phyloP scores from a whole-genome alignment of 2,329 filamentous ascomycete species.

The Xylariaceae sp. region DNA sequence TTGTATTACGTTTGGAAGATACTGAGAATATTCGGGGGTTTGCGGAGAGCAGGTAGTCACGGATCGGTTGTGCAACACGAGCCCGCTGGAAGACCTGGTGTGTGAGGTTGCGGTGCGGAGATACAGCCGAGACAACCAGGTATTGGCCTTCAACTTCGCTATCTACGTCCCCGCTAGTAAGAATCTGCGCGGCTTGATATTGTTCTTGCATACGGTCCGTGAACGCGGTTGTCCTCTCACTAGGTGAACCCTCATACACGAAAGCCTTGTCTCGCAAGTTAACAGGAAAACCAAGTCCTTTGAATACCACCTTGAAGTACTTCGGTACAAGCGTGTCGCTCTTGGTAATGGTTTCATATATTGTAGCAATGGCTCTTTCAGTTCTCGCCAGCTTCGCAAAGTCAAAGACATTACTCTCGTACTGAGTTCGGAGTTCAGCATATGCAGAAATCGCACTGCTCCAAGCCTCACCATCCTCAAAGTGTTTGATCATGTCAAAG shows the following conservation, averaged over 20 bases:
- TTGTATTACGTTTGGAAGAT: slow-evolving; percentile 73
- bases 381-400: slow-evolving; percentile 89
- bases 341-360: slow-evolving; percentile 87
- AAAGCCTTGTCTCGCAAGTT: slow-evolving; percentile 88
- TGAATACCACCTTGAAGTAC: slow-evolving; percentile 91
- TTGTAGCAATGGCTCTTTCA: slow-evolving; percentile 87
- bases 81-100: slow-evolving; percentile 88
- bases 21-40: slow-evolving; percentile 80
- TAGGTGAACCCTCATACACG: slow-evolving; percentile 82
- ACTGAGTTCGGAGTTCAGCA: slow-evolving; percentile 88
- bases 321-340: slow-evolving; percentile 79
- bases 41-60: slow-evolving; percentile 81
- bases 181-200: slow-evolving; percentile 83
- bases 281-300: slow-evolving; percentile 83
- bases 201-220: slow-evolving; percentile 91
- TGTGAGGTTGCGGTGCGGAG: slow-evolving; percentile 77
- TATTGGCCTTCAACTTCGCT: slow-evolving; percentile 92
- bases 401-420: slow-evolving; percentile 87
- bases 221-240: slow-evolving; percentile 80
- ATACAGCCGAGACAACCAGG: slow-evolving; percentile 80
- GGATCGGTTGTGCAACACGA: slow-evolving; percentile 79
- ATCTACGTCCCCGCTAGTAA: slow-evolving; percentile 69
- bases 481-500: slow-evolving; percentile 93
- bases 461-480: slow-evolving; percentile 95
- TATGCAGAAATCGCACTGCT: slow-evolving; percentile 86